Conservation (phyloP, 257 asterid genomes). For the Primulina tabacum region DNA sequence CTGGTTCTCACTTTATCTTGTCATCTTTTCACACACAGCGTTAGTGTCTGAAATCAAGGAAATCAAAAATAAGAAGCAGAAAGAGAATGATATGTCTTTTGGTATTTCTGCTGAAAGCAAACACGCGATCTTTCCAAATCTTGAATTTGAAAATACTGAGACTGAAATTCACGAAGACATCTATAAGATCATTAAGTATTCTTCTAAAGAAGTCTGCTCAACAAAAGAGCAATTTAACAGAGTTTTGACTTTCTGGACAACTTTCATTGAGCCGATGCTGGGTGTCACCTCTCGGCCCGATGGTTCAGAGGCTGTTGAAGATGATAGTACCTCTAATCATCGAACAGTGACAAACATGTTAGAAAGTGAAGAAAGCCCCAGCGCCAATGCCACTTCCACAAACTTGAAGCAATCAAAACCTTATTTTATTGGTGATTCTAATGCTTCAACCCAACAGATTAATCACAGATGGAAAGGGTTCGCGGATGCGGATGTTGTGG, state of each 20-base stretch:
- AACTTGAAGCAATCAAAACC: constrained; percentile 51
- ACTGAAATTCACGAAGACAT: constrained; percentile 77
- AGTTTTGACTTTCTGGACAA: constrained; percentile 82
- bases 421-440: constrained; percentile 54
- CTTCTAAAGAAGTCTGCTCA: constrained; percentile 94
- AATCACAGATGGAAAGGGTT: constrained; percentile 43
- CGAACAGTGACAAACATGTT: constrained; percentile 34
- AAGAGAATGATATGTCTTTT: constrained; percentile 68
- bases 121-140: constrained; percentile 61
- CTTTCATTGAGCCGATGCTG: constrained; percentile 79
- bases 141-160: constrained; percentile 76
- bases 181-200: constrained; percentile 74
- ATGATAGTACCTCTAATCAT: constrained; percentile 42
- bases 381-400: constrained; percentile 37
- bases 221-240: constrained; percentile 80
- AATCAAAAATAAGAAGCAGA: constrained; percentile 79
- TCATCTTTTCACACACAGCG: constrained; percentile 46
- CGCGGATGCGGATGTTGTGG: constrained; percentile 38
- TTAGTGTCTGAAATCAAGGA: constrained; percentile 88
- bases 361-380: constrained; percentile 68
- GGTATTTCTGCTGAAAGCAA: constrained; percentile 83
- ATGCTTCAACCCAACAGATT: constrained; percentile 41
- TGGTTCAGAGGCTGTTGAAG: constrained; percentile 48
- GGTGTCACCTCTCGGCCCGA: constrained; percentile 59
- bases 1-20: constrained; percentile 28